Conservation (phyloP, 2,329 filamentous ascomycete genomes). For the Colletotrichum tabaci region DNA sequence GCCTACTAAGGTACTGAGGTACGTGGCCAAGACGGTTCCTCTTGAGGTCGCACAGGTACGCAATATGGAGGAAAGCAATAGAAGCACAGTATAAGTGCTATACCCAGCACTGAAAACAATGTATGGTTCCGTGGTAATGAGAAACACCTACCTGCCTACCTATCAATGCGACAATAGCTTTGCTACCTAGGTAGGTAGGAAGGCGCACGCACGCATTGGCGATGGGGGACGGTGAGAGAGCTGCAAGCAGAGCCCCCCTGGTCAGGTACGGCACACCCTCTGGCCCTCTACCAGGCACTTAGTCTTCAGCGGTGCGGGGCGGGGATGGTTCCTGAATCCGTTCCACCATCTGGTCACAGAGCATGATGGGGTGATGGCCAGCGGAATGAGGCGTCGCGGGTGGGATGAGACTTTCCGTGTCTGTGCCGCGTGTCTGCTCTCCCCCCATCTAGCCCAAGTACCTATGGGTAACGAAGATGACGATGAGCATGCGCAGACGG, state of each 20-base stretch:
- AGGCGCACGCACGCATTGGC: slow-evolving; percentile 6
- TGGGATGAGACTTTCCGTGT: neutral
- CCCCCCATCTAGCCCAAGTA: neutral
- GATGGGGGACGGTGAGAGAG: slow-evolving; percentile 26
- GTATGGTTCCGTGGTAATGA: too few relatives aligned
- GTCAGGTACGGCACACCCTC: neutral
- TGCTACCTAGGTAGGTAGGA: neutral
- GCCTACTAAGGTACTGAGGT: too few relatives aligned
- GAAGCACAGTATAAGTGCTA: too few relatives aligned
- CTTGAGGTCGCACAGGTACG: too few relatives aligned
- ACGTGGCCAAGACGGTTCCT: too few relatives aligned
- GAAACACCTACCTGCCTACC: neutral
- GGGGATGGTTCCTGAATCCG: slow-evolving; percentile 3
- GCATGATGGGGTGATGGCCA: neutral
- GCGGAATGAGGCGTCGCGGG: neutral
- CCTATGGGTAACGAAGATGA: too few relatives aligned
- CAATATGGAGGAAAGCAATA: too few relatives aligned
- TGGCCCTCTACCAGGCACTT: neutral
- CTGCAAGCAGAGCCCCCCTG: slow-evolving; percentile 10
- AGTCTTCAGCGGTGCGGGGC: slow-evolving; percentile 14
- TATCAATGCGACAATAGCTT: neutral
- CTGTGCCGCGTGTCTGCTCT: neutral
- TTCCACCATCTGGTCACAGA: neutral
- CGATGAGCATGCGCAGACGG: neutral
- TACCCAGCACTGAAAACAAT: too few relatives aligned